These are phyloP conservation scores for Chaetomium globosum DNA, from an alignment of 2,329 filamentous ascomycete genomes.

Conservation along the genomic window DNA sequence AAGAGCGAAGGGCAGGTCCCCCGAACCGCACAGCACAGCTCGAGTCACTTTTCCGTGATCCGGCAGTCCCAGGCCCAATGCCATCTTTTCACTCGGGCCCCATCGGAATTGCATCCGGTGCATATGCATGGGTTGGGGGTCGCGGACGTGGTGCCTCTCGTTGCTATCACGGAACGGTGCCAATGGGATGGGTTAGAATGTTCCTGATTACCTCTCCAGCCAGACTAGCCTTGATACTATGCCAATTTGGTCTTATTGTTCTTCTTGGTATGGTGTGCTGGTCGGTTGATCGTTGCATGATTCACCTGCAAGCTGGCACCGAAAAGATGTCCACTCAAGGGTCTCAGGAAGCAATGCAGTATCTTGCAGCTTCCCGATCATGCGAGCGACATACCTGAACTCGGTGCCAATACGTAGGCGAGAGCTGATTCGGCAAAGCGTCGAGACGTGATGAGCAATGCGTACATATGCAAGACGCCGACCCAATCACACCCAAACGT, in stretches of 20 bases:
- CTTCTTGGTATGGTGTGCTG: background rate
- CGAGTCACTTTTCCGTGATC: background rate
- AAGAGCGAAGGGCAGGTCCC: background rate
- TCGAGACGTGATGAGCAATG: background rate
- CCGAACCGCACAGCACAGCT: background rate
- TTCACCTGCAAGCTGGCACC: background rate
- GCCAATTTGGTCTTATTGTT: background rate
- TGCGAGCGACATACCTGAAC: background rate
- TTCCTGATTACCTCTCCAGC: background rate
- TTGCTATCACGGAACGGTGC: background rate
- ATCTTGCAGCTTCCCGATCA: slow-evolving; percentile 11
- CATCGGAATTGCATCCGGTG: slow-evolving; percentile 17
- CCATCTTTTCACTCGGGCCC: background rate
- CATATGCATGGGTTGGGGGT: slow-evolving; percentile 12
- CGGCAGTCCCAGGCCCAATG: background rate
- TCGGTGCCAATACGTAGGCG: background rate
- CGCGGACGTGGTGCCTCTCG: background rate
- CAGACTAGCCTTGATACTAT: background rate
- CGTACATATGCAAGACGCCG: background rate
- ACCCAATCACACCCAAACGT: slow-evolving; percentile 12
- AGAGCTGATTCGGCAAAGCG: slow-evolving; percentile 10
- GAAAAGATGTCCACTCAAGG: background rate
- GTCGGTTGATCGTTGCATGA: background rate
- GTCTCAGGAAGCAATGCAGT: background rate
- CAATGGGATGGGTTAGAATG: background rate